These are phyloP conservation scores for Eutrema japonicum DNA, from an alignment of 345 rosid species.

Conservation along the genomic window DNA sequence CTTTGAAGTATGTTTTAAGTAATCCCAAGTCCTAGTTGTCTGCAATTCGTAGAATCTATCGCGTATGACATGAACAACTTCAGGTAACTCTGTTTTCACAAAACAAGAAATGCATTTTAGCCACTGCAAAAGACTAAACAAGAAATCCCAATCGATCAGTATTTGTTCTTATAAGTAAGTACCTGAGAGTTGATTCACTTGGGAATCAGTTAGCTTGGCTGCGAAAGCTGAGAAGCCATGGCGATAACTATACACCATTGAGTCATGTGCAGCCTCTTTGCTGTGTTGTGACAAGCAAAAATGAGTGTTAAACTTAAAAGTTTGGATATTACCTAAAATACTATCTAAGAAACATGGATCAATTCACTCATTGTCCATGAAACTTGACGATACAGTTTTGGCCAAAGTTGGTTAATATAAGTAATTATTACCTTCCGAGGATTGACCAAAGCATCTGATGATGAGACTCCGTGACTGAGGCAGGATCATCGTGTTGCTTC, in stretches of 20 bases:
- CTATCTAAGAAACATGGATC: neutral
- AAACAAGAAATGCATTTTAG: neutral
- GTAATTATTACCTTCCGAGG: slow-evolving; percentile 55
- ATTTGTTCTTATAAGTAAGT: slow-evolving; percentile 1
- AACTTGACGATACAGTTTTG: slow-evolving; percentile 9
- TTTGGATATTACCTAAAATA: neutral
- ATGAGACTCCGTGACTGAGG: slow-evolving; percentile 52
- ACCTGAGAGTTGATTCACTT: slow-evolving; percentile 59
- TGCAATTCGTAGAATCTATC: slow-evolving; percentile 58
- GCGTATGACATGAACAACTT: slow-evolving; percentile 62
- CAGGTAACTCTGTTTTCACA: slow-evolving; percentile 51
- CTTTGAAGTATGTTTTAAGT: slow-evolving; percentile 54
- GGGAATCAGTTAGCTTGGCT: slow-evolving; percentile 60
- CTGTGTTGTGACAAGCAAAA: slow-evolving; percentile 44
- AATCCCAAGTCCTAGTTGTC: slow-evolving; percentile 77
- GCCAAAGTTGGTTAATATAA: neutral
- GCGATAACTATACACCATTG: slow-evolving; percentile 66
- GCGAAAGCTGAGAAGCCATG: slow-evolving; percentile 79
- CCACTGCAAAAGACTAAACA: neutral
- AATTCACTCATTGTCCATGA: neutral
- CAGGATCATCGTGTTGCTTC: slow-evolving; percentile 52
- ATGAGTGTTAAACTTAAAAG: neutral
- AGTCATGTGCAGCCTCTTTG: slow-evolving; percentile 51
- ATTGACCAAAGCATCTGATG: slow-evolving; percentile 65
- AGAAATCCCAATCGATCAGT: neutral